phyloP scores from a whole-genome alignment of 768 basidiomycete genomes.

The Boletus sp. region DNA sequence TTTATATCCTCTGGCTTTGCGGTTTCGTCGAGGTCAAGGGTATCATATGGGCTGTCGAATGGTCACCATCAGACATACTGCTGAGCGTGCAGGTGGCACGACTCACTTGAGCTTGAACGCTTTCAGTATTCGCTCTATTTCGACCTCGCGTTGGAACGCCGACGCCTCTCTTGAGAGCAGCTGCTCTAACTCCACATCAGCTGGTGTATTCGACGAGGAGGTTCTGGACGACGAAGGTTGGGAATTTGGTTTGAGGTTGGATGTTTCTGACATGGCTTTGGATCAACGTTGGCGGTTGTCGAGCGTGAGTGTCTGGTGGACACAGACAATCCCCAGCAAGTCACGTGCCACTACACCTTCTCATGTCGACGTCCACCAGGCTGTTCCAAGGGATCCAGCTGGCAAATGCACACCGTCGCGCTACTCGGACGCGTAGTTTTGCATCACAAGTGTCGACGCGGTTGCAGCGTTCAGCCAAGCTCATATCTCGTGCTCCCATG shows the following conservation, averaged over 20 bases:
- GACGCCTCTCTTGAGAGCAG: slow-evolving; percentile 76
- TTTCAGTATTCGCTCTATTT: slow-evolving; percentile 87
- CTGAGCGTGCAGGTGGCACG: not conserved
- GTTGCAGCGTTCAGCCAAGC: not conserved
- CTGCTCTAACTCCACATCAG: slow-evolving; percentile 70
- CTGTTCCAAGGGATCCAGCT: too few relatives aligned
- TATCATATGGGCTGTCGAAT: slow-evolving; percentile 81
- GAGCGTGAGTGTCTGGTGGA: not conserved
- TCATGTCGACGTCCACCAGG: slow-evolving; percentile 2
- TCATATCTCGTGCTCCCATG: slow-evolving; percentile 11
- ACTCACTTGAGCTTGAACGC: slow-evolving; percentile 95
- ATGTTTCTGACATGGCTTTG: slow-evolving; percentile 22
- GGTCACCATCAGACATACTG: not conserved
- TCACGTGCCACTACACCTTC: slow-evolving; percentile 16
- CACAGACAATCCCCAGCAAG: not conserved
- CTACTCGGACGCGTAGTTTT: not conserved
- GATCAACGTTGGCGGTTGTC: not conserved
- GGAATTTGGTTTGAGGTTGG: slow-evolving; percentile 14
- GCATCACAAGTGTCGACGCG: not conserved
- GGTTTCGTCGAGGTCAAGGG: slow-evolving; percentile 73
- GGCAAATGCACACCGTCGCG: not conserved
- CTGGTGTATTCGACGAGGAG: slow-evolving; percentile 2
- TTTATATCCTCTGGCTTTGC: slow-evolving; percentile 82
- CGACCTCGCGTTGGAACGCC: slow-evolving; percentile 82
- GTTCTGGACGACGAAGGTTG: slow-evolving; percentile 1